These are phyloP conservation scores for Butyriboletus loyo DNA, from an alignment of 768 basidiomycete genomes.

Conservation along the genomic window DNA sequence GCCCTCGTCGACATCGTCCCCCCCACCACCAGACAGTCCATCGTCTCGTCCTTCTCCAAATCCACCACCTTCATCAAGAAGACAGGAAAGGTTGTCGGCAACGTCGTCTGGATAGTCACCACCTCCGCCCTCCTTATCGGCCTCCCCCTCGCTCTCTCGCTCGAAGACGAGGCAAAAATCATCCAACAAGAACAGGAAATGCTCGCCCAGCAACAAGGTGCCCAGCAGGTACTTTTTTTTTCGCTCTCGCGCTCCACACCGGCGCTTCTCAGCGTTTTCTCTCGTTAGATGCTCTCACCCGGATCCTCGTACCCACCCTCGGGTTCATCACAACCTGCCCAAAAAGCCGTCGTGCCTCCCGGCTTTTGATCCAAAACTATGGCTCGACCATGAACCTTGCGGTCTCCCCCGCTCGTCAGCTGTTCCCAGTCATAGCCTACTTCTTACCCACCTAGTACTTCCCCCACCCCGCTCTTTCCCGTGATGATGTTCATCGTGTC, in stretches of 20 bases:
- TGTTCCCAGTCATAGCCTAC: conserved; percentile 5
- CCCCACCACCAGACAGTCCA: conserved; percentile 78
- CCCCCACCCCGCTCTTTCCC: conserved; percentile 15
- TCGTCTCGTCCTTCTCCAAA: conserved; percentile 57
- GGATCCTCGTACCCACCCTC: conserved; percentile 52
- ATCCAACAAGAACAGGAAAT: conserved; percentile 93
- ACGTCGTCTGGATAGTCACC: conserved; percentile 91
- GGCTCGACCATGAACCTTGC: neutral
- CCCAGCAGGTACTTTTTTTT: conserved; percentile 67
- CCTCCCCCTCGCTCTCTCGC: conserved; percentile 84
- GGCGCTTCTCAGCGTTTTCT: conserved; percentile 14
- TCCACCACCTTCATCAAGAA: conserved; percentile 65
- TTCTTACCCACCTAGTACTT: conserved; percentile 13
- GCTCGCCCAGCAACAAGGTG: conserved; percentile 89
- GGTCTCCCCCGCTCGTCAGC: conserved; percentile 1
- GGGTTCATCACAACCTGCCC: conserved; percentile 36
- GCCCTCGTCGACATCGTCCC: conserved; percentile 97
- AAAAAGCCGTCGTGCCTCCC: conserved; percentile 71
- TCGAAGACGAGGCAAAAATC: conserved; percentile 96
- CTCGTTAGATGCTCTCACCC: conserved; percentile 67
- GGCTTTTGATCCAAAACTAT: conserved; percentile 59
- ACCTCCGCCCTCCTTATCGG: conserved; percentile 93
- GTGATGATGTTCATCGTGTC: conserved; percentile 1
- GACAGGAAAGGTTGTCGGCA: conserved; percentile 72
- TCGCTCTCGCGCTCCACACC: neutral